Evolutionary conservation across 352 stramenopile species (phyloP), one percentile per base, ranked within the genome.

Genomic region (Stephanocyclus meneghinianus): DNA sequence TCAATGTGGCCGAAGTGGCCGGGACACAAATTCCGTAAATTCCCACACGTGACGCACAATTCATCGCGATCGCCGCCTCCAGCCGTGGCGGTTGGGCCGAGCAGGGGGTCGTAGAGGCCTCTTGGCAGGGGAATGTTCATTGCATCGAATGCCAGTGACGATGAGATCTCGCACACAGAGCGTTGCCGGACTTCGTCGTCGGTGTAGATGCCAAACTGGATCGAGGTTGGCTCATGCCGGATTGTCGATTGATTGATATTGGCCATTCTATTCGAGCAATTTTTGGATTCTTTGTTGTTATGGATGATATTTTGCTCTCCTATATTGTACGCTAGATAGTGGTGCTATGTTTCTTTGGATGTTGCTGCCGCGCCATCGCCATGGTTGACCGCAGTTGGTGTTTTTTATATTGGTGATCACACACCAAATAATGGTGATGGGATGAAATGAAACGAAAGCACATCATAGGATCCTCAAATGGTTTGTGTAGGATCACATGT

Each of bases 1-100:
- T 99, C 97, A 72, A 99, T 98, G 90, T 99, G 97, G 30, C 97
- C 98, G 63, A 99, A 86, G 89, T 99, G 97, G 18, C 98, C 98
- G 0, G 97, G 97, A 79, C 97, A 99, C 62, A 98, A 88, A 64
- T 96, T 93, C 81, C 97, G 96, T 57, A 93, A 94, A 78, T 98
- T 92, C 53, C 97, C 94, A 90, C 98, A 99, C 40, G 98, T 99
- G 15, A 94, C 87, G 81, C 95, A 99, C 74, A 97, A 91, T 76
- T 94, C 90, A 78, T 94, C 93, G 65, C 92, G 93, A 15, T 47
- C 32, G 5, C 15, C 13, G 37, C 29, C 10, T 29, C 2, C 56
- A 42, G 35, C 10, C 16, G 13, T 48, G 5, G 44, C 94, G 21
- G 95, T 91, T 18, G 97, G 96, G 7, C 97, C 97, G 50, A 99